Evolutionary conservation across 352 stramenopile species (phyloP).

Genomic region (Globisporangium takayamanum): DNA sequence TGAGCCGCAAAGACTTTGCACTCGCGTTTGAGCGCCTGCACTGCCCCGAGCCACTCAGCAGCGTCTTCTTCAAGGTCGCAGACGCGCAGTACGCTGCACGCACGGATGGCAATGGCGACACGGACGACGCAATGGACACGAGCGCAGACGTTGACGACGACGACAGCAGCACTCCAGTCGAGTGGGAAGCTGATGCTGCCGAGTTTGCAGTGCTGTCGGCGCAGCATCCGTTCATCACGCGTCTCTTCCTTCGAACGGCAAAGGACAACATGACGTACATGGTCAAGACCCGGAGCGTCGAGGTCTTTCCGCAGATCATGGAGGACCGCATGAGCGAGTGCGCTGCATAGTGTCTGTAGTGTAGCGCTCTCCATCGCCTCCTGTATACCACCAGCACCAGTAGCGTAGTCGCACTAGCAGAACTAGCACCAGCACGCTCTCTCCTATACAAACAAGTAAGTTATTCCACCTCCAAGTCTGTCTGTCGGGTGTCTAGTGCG

Average conservation of each 20-base stretch:
- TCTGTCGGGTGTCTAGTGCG: neutral
- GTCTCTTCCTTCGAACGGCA: constrained; percentile 56
- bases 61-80: constrained; percentile 61
- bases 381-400: too few relatives aligned
- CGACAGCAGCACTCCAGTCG: neutral
- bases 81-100: constrained; percentile 27
- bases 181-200: constrained; percentile 34
- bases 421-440: neutral
- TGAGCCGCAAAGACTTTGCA: constrained; percentile 32
- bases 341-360: neutral
- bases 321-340: constrained; percentile 19
- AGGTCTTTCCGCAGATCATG: constrained; percentile 49
- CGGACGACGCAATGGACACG: neutral
- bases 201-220: constrained; percentile 39
- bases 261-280: constrained; percentile 60
- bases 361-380: too few relatives aligned
- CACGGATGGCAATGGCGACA: neutral
- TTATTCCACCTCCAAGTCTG: constrained; percentile 1
- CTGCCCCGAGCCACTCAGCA: constrained; percentile 44
- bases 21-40: constrained; percentile 46
- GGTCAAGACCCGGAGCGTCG: constrained; percentile 32
- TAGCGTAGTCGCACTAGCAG: too few relatives aligned
- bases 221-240: constrained; percentile 59
- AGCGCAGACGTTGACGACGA: neutral
- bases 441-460: constrained; percentile 10